Conservation (phyloP, 192 early-diverging fungal genomes). For the Coemansia sp. region DNA sequence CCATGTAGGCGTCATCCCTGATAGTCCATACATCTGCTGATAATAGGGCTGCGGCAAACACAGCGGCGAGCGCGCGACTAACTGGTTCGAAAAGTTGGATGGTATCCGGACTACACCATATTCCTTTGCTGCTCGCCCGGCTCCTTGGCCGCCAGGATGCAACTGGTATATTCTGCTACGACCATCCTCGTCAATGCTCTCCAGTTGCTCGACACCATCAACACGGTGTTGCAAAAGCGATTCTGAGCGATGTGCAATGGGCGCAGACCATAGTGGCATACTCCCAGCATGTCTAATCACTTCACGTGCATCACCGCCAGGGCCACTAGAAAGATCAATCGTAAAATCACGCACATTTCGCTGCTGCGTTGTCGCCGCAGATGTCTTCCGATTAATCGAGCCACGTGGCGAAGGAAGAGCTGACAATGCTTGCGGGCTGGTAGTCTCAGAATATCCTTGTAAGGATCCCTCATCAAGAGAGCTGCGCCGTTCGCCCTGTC, state of each 20-base stretch:
- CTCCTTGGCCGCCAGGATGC: not conserved
- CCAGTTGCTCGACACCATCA: slow-evolving; percentile 22
- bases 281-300: slow-evolving; percentile 22
- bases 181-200: slow-evolving; percentile 47
- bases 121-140: slow-evolving; percentile 14
- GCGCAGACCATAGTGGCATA: slow-evolving; percentile 36
- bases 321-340: slow-evolving; percentile 20
- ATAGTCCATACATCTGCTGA: slow-evolving; percentile 15
- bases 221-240: slow-evolving; percentile 38
- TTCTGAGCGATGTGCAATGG: slow-evolving; percentile 35
- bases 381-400: slow-evolving; percentile 21
- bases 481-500: slow-evolving; percentile 13
- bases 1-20: slow-evolving; percentile 16
- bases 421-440: slow-evolving; percentile 21
- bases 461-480: slow-evolving; percentile 40
- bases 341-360: slow-evolving; percentile 39
- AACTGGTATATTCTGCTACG: slow-evolving; percentile 6
- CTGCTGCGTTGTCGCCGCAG: slow-evolving; percentile 13
- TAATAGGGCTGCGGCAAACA: slow-evolving; percentile 34
- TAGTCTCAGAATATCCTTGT: slow-evolving; percentile 25
- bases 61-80: slow-evolving; percentile 19
- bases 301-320: slow-evolving; percentile 23
- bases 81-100: not conserved
- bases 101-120: slow-evolving; percentile 3
- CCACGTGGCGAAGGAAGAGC: slow-evolving; percentile 39